These are phyloP conservation scores for Russula foetens DNA, from an alignment of 768 basidiomycete species.

Conservation along the genomic window DNA sequence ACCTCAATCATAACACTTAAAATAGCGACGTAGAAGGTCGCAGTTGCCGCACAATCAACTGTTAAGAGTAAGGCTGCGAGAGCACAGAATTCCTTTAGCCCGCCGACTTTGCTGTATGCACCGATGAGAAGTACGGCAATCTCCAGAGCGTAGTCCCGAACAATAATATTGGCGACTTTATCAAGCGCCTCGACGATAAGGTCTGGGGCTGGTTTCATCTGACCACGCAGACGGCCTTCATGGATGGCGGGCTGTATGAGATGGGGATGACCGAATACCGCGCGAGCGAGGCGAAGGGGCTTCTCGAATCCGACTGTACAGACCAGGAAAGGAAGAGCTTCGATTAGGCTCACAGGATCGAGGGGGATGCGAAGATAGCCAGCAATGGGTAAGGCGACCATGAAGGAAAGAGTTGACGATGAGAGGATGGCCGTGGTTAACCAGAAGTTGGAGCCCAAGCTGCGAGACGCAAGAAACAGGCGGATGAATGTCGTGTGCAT, in stretches of 20 bases:
- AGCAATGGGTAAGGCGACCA: slow-evolving; percentile 72
- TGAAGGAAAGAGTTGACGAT: slow-evolving; percentile 73
- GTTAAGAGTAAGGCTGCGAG: slow-evolving; percentile 83
- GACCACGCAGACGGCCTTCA: slow-evolving; percentile 28
- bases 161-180: slow-evolving; percentile 71
- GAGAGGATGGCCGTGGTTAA: slow-evolving; percentile 69
- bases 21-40: slow-evolving; percentile 84
- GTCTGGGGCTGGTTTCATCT: slow-evolving; percentile 69
- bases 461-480: slow-evolving; percentile 80
- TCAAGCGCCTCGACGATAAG: slow-evolving; percentile 81
- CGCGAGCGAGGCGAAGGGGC: slow-evolving; percentile 82
- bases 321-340: slow-evolving; percentile 95
- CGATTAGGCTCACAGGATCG: slow-evolving; percentile 87
- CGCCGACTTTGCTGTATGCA: slow-evolving; percentile 78
- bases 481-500: slow-evolving; percentile 96
- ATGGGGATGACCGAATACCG: slow-evolving; percentile 81
- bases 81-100: slow-evolving; percentile 89
- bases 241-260: slow-evolving; percentile 25
- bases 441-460: slow-evolving; percentile 73
- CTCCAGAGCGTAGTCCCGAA: slow-evolving; percentile 90
- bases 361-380: slow-evolving; percentile 77
- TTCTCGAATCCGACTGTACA: slow-evolving; percentile 99
- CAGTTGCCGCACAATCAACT: slow-evolving; percentile 82
- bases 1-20: slow-evolving; percentile 97
- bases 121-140: slow-evolving; percentile 85